These are phyloP conservation scores for Lolium perenne DNA, from an alignment of 176 grass and related monocot species.

Conservation along the genomic window DNA sequence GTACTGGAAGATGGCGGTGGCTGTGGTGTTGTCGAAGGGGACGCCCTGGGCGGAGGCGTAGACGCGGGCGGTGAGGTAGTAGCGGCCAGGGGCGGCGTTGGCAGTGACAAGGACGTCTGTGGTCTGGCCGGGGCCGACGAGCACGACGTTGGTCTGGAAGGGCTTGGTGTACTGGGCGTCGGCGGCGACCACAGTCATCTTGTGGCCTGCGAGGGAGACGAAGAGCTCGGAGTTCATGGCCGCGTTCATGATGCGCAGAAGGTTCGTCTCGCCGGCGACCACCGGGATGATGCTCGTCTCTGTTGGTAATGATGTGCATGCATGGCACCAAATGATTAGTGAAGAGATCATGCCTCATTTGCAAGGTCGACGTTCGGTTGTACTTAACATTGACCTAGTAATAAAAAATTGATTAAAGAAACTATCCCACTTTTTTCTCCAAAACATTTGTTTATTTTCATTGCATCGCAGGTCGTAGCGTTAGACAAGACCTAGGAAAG, in stretches of 20 bases:
- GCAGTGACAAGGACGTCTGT: slow-evolving; percentile 87
- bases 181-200: slow-evolving; percentile 82
- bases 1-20: slow-evolving; percentile 87
- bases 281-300: slow-evolving; percentile 78
- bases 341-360: neutral
- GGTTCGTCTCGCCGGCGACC: slow-evolving; percentile 62
- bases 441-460: neutral
- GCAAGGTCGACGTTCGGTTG: neutral
- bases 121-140: slow-evolving; percentile 86
- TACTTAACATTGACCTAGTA: neutral
- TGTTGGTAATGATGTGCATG: slow-evolving; percentile 25
- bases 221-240: slow-evolving; percentile 85
- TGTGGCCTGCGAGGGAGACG: slow-evolving; percentile 82
- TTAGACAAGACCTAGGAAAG: slow-evolving; percentile 9
- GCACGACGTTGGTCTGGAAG: slow-evolving; percentile 63
- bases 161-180: slow-evolving; percentile 86
- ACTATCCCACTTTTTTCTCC: neutral
- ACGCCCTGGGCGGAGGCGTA: slow-evolving; percentile 57
- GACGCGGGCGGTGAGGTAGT: slow-evolving; percentile 81
- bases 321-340: neutral
- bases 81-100: slow-evolving; percentile 66
- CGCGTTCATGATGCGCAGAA: slow-evolving; percentile 83
- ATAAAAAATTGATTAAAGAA: neutral
- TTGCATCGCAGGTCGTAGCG: neutral
- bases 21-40: slow-evolving; percentile 88